Conservation (phyloP, 345 rosid genomes). For the Eucalyptus dawsonii region DNA sequence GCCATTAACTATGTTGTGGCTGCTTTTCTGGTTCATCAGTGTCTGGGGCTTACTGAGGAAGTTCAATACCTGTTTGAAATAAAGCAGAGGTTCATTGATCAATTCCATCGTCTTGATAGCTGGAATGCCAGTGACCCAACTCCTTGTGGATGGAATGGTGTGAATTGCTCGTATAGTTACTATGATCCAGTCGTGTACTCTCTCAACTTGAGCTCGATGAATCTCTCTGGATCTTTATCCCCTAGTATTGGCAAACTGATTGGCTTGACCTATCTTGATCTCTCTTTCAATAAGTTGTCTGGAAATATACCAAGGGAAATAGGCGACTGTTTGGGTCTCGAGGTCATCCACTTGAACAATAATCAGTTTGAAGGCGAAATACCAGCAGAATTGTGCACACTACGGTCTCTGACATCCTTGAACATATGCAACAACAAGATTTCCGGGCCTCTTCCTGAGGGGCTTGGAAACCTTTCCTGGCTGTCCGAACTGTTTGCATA, state of each 20-base stretch:
- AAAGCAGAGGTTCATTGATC: constrained; percentile 40
- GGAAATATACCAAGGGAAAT: constrained; percentile 50
- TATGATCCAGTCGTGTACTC: constrained; percentile 31
- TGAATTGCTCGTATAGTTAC: constrained; percentile 34
- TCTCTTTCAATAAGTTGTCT: constrained; percentile 54
- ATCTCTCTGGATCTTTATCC: constrained; percentile 66
- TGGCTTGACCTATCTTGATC: constrained; percentile 47
- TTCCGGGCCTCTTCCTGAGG: constrained; percentile 61
- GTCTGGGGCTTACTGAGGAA: constrained; percentile 47
- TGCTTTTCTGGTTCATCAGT: constrained; percentile 20
- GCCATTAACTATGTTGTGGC: not conserved
- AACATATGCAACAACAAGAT: constrained; percentile 64
- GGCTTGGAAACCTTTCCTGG: constrained; percentile 51
- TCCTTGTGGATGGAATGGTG: constrained; percentile 83
- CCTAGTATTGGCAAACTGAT: constrained; percentile 62
- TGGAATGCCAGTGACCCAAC: constrained; percentile 62
- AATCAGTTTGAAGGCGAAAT: constrained; percentile 47
- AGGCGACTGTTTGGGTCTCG: constrained; percentile 47
- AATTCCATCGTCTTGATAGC: constrained; percentile 17
- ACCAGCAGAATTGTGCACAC: constrained; percentile 41
- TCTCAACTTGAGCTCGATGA: constrained; percentile 43
- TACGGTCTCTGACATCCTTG: constrained; percentile 31
- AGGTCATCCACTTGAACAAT: constrained; percentile 43
- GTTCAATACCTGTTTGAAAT: constrained; percentile 58
- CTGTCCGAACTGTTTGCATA: constrained; percentile 51